A percentile compares a stretch with the other conserved stretches of the same genome.
These are phyloP conservation scores for Blastobotrys arbuscula DNA, from an alignment of 1,139 yeast species.

Conservation along the genomic window DNA sequence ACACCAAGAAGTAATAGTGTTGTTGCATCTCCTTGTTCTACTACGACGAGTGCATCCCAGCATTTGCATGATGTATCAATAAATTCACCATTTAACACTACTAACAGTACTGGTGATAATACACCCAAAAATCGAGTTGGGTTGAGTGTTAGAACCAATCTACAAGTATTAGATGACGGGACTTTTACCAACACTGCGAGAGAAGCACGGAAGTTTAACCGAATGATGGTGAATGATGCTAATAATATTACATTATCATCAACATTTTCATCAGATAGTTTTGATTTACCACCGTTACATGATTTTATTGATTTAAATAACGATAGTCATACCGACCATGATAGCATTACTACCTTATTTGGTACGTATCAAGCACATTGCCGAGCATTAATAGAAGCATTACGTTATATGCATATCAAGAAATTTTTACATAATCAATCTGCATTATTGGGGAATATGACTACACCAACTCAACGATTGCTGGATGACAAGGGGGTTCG, in stretches of 20 bases:
- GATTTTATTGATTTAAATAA: conserved; percentile 35
- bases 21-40: background rate
- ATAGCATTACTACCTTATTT: conserved; percentile 55
- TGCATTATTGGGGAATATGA: conserved; percentile 54
- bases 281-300: conserved; percentile 49
- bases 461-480: conserved; percentile 60
- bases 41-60: background rate
- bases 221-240: conserved; percentile 18
- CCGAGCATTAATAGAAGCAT: conserved; percentile 53
- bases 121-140: conserved; percentile 1
- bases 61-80: background rate
- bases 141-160: conserved; percentile 5
- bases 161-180: conserved; percentile 1
- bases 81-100: background rate
- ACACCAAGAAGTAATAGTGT: conserved; percentile 23
- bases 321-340: conserved; percentile 40
- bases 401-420: conserved; percentile 63
- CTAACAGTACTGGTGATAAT: background rate
- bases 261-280: conserved; percentile 19
- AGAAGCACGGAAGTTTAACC: conserved; percentile 12
- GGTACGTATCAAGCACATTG: conserved; percentile 62
- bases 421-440: conserved; percentile 50
- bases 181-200: conserved; percentile 7
- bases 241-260: conserved; percentile 22
- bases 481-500: conserved; percentile 46